These are phyloP conservation scores for Rhizopus stolonifer DNA, from an alignment of 371 early-diverging fungal genomes.

Conservation along the genomic window DNA sequence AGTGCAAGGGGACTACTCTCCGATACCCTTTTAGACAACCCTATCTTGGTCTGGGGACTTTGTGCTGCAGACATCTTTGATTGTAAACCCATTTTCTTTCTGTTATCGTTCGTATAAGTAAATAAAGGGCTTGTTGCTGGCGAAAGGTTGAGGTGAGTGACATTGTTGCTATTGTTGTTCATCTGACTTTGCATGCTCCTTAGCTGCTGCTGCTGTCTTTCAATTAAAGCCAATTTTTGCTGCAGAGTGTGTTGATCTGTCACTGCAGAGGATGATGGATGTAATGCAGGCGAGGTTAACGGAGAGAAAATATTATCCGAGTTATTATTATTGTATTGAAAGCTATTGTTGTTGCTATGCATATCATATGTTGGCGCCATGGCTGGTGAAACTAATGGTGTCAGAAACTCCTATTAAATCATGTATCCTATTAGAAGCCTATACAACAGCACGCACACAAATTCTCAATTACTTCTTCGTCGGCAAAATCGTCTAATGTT, in stretches of 20 bases:
- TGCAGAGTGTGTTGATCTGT: constrained; percentile 26
- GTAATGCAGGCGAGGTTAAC: constrained; percentile 68
- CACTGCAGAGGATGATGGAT: constrained; percentile 41
- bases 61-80: constrained; percentile 17
- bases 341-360: constrained; percentile 18
- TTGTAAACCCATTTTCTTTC: constrained; percentile 10
- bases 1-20: constrained; percentile 9
- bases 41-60: constrained; percentile 15
- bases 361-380: constrained; percentile 62
- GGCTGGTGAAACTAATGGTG: constrained; percentile 73
- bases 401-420: constrained; percentile 53
- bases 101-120: not conserved
- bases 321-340: constrained; percentile 24
- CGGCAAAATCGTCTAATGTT: constrained; percentile 20
- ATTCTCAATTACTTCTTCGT: constrained; percentile 40
- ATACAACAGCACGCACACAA: not conserved
- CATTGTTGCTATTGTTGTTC: not conserved
- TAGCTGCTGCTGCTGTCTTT: constrained; percentile 53
- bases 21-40: not conserved
- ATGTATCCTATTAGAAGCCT: not conserved
- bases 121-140: constrained; percentile 1
- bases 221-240: constrained; percentile 45
- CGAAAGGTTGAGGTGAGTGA: not conserved
- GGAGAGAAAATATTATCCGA: constrained; percentile 55
- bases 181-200: constrained; percentile 32